Conservation (phyloP, 768 basidiomycete species). For the Boletellus emodensis region DNA sequence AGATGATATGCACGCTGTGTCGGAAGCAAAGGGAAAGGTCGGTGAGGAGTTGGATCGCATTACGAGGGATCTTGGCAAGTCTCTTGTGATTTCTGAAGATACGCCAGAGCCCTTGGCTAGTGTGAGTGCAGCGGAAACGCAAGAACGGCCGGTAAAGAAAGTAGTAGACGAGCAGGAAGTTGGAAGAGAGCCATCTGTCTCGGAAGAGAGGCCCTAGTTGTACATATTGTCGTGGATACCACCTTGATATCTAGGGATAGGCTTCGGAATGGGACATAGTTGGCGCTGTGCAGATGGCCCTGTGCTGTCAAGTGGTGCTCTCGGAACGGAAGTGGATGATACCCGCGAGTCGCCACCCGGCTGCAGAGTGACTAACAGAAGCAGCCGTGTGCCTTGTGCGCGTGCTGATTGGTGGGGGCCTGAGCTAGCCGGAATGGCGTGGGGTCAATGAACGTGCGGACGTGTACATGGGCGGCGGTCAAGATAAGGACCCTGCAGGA, state of each 20-base stretch:
- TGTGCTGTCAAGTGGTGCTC: too few species aligned
- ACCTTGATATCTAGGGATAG: too few species aligned
- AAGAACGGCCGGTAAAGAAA: background rate
- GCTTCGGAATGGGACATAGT: too few species aligned
- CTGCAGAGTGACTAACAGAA: background rate
- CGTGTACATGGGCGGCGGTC: too few species aligned
- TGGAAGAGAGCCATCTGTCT: background rate
- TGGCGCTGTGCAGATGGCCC: too few species aligned
- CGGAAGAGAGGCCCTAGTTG: slow-evolving; percentile 8
- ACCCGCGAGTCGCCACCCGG: background rate
- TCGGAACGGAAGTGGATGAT: background rate
- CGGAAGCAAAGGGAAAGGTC: slow-evolving; percentile 6
- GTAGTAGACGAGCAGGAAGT: background rate
- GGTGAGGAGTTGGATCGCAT: slow-evolving; percentile 27
- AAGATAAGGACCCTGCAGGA: too few species aligned
- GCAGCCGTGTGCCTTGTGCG: background rate
- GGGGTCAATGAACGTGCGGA: too few species aligned
- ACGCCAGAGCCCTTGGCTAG: background rate
- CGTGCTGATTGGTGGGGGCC: too few species aligned
- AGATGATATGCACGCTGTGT: slow-evolving; percentile 1
- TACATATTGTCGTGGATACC: background rate
- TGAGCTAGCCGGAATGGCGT: too few species aligned
- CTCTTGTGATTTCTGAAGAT: slow-evolving; percentile 16
- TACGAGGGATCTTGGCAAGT: slow-evolving; percentile 21
- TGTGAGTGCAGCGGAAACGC: background rate